Base-by-base conservation (phyloP, 768 basidiomycete species). In the Candolleomyces eurysporus region DNA sequence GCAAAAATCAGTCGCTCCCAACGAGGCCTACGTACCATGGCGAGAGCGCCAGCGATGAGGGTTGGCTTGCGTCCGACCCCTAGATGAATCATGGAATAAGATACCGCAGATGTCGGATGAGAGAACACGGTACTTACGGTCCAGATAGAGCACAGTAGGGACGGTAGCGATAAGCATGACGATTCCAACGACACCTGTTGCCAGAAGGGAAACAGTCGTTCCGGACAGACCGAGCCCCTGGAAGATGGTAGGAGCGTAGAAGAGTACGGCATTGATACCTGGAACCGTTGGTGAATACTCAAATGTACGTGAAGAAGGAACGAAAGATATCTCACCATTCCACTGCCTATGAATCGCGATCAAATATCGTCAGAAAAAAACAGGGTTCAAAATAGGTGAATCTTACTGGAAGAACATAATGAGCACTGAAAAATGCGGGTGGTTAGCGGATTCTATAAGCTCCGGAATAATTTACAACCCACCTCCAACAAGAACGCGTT, bases 121-220 rank as follows among this genome's bases (percentile, higher is more conserved):
- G 19, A 5, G 19, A 17, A 21, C 1, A 7, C n/a, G 11, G 4
- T 8, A 16, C 54, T 40, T 22, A 56, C 54, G 36, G 39, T 56
- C 54, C n/a, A 56, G 40, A 22, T 42, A 56, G 22, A 56, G 39
- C 9, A 56, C 21, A 0, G 54, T 56, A 8, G 54, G 54, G 16
- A 56, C 32, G 13, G 54, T 56, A 10, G 54, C 54, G 40, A 56
- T 56, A 39, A 56, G 54, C 54, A 56, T 56, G 5, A 56, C 54
- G 8, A 39, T 39, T 19, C 54, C 54, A 26, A 56, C 40, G 16
- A 56, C 54, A 43, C 54, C 54, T 42, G 54, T 56, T 17, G 54
- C 54, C 22, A 56, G 42, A 9, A 56, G 54, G 40, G 54, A 56
- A 3, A 56, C 54, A 10, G 54, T 56, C 21, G 54, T 56, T 3